phyloP scores from a whole-genome alignment of 2,329 filamentous ascomycete genomes.

The Sclerotinia subarctica region DNA sequence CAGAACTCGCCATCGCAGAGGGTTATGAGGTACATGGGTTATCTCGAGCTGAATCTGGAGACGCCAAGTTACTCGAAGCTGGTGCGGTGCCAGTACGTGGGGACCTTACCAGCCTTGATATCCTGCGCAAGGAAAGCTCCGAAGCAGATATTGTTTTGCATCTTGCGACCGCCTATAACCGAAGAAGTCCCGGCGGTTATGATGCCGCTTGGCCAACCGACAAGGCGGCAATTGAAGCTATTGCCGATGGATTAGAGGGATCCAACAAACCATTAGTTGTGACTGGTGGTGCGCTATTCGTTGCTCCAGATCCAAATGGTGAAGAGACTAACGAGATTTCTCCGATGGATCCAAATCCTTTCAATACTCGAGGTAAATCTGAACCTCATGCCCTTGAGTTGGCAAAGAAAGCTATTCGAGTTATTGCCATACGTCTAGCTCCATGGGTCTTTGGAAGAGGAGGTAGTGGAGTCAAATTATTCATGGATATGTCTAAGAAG shows the following conservation, averaged over 20 bases:
- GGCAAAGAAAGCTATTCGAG: conserved; percentile 38
- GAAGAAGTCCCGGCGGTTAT: conserved; percentile 31
- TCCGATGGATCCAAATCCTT: conserved; percentile 24
- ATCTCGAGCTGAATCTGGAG: conserved; percentile 41
- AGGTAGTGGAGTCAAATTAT: conserved; percentile 37
- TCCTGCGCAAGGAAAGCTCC: conserved; percentile 41
- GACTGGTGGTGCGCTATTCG: conserved; percentile 38
- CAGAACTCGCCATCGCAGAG: conserved; percentile 39
- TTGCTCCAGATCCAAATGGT: conserved; percentile 33
- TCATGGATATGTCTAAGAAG: conserved; percentile 37
- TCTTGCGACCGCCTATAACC: conserved; percentile 40
- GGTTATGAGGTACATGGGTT: conserved; percentile 45
- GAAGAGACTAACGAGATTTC: conserved; percentile 36
- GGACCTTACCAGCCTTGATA: conserved; percentile 41
- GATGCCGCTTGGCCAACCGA: conserved; percentile 38
- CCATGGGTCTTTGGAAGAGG: conserved; percentile 47
- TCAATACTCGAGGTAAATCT: conserved; percentile 34
- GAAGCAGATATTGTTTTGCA: conserved; percentile 46
- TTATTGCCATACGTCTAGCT: conserved; percentile 42
- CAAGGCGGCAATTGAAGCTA: conserved; percentile 41
- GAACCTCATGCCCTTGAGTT: conserved; percentile 39
- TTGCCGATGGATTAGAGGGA: conserved; percentile 39
- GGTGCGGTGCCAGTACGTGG: conserved; percentile 44
- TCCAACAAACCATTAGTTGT: conserved; percentile 41
- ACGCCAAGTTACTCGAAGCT: conserved; percentile 40